Evolutionary conservation across 768 basidiomycete genomes (phyloP).

Genomic region (Dentipellis sp.): DNA sequence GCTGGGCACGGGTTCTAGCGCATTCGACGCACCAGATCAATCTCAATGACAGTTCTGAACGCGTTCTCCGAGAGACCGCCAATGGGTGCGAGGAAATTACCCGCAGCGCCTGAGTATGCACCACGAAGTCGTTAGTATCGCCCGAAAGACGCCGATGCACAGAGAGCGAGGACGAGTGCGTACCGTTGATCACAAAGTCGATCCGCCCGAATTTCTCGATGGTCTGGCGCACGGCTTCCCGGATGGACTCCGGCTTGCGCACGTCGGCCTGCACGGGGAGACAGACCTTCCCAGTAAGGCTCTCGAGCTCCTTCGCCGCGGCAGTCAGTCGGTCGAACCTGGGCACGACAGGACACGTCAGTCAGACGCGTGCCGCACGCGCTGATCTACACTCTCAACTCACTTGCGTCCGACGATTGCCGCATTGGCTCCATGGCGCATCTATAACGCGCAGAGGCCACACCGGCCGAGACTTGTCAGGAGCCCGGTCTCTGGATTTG

Average conservation of each 20-base stretch:
- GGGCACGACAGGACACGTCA: slow-evolving; percentile 3
- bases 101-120: slow-evolving; percentile 65
- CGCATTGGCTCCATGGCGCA: slow-evolving; percentile 76
- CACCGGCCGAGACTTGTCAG: background rate
- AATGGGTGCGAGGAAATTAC: slow-evolving; percentile 91
- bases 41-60: slow-evolving; percentile 88
- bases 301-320: slow-evolving; percentile 62
- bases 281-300: slow-evolving; percentile 61
- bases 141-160: background rate
- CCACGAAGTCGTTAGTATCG: no score
- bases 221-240: slow-evolving; percentile 65
- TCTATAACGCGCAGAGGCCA: slow-evolving; percentile 30
- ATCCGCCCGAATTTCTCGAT: slow-evolving; percentile 76
- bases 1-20: background rate
- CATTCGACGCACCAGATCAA: slow-evolving; percentile 62
- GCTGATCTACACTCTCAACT: slow-evolving; percentile 18
- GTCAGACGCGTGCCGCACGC: background rate
- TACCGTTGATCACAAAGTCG: slow-evolving; percentile 93
- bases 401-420: slow-evolving; percentile 84
- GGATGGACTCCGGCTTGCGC: slow-evolving; percentile 60
- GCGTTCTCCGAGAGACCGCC: slow-evolving; percentile 79
- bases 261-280: slow-evolving; percentile 77
- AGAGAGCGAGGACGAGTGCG: slow-evolving; percentile 13
- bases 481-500: background rate
- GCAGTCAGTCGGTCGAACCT: slow-evolving; percentile 66